Percentiles rank a stretch among this genome's conserved stretches.
Evolutionary conservation across 1,284 basidiomycete species (phyloP).

Genomic region (Malassezia furfur): DNA sequence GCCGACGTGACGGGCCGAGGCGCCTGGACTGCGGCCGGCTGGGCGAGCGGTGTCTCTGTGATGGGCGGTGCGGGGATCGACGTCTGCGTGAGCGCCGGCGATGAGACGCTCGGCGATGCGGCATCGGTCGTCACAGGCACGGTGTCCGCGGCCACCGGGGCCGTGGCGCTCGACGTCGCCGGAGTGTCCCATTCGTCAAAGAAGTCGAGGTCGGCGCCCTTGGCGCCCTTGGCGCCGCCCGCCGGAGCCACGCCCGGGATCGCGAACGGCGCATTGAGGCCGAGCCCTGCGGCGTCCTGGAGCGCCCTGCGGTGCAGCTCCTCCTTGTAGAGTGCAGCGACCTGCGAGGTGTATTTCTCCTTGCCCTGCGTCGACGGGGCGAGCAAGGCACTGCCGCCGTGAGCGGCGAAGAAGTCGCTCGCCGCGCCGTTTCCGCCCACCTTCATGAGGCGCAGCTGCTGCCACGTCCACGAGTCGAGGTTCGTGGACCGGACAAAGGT

Average conservation of each 20-base stretch:
- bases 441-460: conserved; percentile 90
- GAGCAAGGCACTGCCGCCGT: conserved; percentile 66
- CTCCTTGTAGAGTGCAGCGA: conserved; percentile 81
- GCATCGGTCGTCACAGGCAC: background rate
- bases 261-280: conserved; percentile 33
- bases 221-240: conserved; percentile 43
- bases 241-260: conserved; percentile 51
- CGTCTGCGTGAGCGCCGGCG: background rate
- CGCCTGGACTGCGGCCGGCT: conserved; percentile 21
- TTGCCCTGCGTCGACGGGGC: conserved; percentile 65
- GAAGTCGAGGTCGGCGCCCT: conserved; percentile 70
- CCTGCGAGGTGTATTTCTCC: conserved; percentile 75
- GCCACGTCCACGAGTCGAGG: conserved; percentile 85
- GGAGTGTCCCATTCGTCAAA: conserved; percentile 93
- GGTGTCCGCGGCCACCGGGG: background rate
- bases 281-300: conserved; percentile 57
- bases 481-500: conserved; percentile 97
- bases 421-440: conserved; percentile 86
- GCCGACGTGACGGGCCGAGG: conserved; percentile 37
- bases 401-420: conserved; percentile 77
- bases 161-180: conserved; percentile 5
- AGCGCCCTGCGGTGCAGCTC: conserved; percentile 74
- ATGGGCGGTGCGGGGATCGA: conserved; percentile 31
- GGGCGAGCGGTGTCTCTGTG: conserved; percentile 16
- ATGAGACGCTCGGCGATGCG: conserved; percentile 34